Conservation (phyloP, 2,329 filamentous ascomycete species). For the Alternaria sp. region DNA sequence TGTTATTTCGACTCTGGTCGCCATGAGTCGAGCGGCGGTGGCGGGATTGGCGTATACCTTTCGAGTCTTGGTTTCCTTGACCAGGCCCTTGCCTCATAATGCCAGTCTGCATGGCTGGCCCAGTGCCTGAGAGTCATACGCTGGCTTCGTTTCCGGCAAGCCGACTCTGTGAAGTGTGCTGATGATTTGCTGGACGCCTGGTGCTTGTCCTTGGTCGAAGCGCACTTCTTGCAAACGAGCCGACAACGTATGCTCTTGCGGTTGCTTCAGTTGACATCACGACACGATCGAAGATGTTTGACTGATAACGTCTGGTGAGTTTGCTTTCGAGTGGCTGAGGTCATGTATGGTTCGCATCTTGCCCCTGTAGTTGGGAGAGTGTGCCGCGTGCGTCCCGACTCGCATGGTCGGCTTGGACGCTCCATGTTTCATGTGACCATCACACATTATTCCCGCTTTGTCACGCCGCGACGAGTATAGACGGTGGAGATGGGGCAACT, state of each 20-base stretch:
- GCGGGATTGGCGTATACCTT: neutral
- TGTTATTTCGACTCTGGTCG: neutral
- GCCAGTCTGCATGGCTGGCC: neutral
- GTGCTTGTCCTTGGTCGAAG: neutral
- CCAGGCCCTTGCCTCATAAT: neutral
- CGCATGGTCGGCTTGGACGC: neutral
- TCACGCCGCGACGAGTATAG: neutral
- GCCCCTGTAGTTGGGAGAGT: neutral
- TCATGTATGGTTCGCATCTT: neutral
- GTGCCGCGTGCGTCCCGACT: neutral
- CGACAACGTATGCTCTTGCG: neutral
- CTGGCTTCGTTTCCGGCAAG: neutral
- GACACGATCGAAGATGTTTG: neutral
- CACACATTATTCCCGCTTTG: neutral
- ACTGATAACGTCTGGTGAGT: neutral
- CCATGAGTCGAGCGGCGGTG: neutral
- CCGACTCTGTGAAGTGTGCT: neutral
- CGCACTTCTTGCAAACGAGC: neutral
- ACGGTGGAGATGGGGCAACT: neutral
- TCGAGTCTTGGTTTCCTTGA: neutral
- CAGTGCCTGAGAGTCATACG: neutral
- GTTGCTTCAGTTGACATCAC: neutral
- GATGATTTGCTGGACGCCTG: neutral
- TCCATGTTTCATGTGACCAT: neutral
- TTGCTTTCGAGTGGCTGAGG: neutral